phyloP scores from a whole-genome alignment of 2,329 filamentous ascomycete species.

The Pseudocercospora pini-densiflorae region DNA sequence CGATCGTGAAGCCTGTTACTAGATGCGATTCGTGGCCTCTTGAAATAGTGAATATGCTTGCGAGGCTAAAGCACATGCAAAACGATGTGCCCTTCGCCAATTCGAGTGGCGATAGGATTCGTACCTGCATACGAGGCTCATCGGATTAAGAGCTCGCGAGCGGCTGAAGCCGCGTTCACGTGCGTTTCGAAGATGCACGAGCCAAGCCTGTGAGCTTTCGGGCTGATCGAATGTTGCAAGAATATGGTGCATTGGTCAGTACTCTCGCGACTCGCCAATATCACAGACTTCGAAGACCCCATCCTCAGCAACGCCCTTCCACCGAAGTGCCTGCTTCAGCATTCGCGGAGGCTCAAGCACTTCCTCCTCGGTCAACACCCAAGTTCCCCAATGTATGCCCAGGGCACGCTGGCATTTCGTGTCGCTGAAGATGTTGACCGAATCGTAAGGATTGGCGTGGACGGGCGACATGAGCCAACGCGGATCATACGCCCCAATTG shows the following conservation, averaged over 20 bases:
- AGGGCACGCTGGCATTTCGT: constrained; percentile 77
- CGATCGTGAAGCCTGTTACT: no score
- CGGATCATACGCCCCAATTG: constrained; percentile 87
- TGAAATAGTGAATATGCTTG: no score
- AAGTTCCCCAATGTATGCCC: constrained; percentile 90
- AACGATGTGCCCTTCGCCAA: no score
- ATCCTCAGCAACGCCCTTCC: constrained; percentile 68
- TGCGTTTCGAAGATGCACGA: neutral
- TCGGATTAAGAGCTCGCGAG: no score
- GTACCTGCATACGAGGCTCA: no score
- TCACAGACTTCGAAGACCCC: constrained; percentile 82
- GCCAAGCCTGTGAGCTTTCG: neutral
- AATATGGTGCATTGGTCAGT: constrained; percentile 1
- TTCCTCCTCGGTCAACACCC: constrained; percentile 84
- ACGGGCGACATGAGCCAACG: constrained; percentile 75
- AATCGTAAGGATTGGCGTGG: constrained; percentile 85
- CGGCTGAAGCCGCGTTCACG: neutral
- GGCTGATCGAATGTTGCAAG: no score
- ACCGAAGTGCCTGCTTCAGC: constrained; percentile 72
- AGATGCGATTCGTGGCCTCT: no score
- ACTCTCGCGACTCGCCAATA: constrained; percentile 82
- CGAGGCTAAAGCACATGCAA: no score
- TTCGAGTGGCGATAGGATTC: no score
- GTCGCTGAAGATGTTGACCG: constrained; percentile 87
- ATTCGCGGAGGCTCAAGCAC: constrained; percentile 79